Evolutionary conservation across 2,329 filamentous ascomycete species (phyloP).

Genomic region (Fusarium sacchari): DNA sequence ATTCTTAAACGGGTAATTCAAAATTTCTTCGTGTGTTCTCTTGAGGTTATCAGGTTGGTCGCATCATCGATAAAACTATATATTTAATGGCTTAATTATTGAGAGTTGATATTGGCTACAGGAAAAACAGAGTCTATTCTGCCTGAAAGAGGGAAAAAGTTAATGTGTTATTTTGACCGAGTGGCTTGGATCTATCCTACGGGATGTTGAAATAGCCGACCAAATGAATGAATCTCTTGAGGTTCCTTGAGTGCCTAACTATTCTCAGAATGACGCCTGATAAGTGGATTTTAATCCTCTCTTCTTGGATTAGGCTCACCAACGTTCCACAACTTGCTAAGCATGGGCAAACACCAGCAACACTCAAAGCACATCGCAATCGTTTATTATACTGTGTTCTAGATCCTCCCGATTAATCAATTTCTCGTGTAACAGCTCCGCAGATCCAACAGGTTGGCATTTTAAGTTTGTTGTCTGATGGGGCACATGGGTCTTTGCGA

Average conservation of each 20-base stretch:
- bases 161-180: too few species aligned
- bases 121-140: too few species aligned
- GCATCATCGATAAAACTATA: too few species aligned
- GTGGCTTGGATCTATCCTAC: too few species aligned
- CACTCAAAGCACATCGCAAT: not conserved
- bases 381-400: not conserved
- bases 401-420: not conserved
- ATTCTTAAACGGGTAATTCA: not conserved
- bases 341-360: not conserved
- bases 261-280: not conserved
- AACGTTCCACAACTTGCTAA: not conserved
- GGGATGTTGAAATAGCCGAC: too few species aligned
- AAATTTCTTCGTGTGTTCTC: not conserved
- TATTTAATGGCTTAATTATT: too few species aligned
- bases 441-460: not conserved
- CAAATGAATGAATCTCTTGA: too few species aligned
- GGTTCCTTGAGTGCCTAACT: not conserved
- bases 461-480: slow-evolving; percentile 5
- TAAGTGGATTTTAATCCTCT: not conserved
- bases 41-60: too few species aligned
- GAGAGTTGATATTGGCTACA: too few species aligned
- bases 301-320: not conserved
- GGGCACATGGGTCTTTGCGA: not conserved
- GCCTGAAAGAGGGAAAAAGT: too few species aligned
- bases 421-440: not conserved